Base-by-base conservation (phyloP, 192 early-diverging fungal genomes). In the Coemansia aciculifera region DNA sequence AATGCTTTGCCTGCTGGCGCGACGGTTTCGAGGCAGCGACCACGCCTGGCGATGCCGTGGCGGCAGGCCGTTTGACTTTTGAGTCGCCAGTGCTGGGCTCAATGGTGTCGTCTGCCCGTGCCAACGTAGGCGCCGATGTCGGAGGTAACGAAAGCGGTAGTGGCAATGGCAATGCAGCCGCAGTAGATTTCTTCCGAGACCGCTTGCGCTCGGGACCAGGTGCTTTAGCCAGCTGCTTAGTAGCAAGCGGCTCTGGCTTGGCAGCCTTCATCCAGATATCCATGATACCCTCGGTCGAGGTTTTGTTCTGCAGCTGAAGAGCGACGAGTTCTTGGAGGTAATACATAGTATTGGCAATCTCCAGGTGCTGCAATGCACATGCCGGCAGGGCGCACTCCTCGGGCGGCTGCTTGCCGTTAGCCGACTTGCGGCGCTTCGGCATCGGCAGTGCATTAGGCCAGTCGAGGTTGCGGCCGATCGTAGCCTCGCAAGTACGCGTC, bases 321-420 rank as follows among this genome's bases (percentile, higher is more conserved):
- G 34, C 36, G 11, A 82, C 59, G 17, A 82, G 52, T 4, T 73
- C 73, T n/a, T 61, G 60, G 48, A 82, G 56, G 2, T 62, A 15
- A 24, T 51, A 52, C 71, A 77, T 65, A 17, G 71, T 77, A 51
- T 66, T 65, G 12, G 79, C 74, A 1, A 82, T 61, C 66, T 82
- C 79, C 11, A 76, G 44, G 46, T 82, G 79, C 19, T 70, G 74
- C 68, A 82, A 40, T 7, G 57, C 71, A 21, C 62, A 60, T 12
- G 71, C 48, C 0, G 79, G 79, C 62, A 82, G 63, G 15, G 52
- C 66, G 29, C 71, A 77, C 37, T 82, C 79, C 65, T 82, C 79
- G n/a, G 74, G 65, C 36, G 74, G 68, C 68, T 68, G 71, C 21
- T 56, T 43, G 15, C 68, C 75, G 34, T 77, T 68, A 2, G 79